These are phyloP conservation scores for Polytrichum formosum DNA, from an alignment of 225 moss, liverwort and hornwort species.

Conservation along the genomic window DNA sequence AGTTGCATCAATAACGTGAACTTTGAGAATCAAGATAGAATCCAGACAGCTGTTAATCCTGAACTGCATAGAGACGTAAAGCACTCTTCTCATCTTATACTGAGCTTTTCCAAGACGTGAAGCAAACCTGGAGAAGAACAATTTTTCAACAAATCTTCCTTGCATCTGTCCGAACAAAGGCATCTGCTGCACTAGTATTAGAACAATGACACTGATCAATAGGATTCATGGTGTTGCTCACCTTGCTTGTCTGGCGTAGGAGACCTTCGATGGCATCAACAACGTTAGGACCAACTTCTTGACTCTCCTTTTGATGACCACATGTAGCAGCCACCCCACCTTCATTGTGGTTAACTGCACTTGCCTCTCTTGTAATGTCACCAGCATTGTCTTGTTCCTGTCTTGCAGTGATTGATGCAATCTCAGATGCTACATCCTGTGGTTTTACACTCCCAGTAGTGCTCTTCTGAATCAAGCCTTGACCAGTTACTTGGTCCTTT, in stretches of 20 bases:
- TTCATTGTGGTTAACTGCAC: slow-evolving; percentile 15
- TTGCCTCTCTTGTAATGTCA: slow-evolving; percentile 15
- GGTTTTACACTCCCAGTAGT: slow-evolving; percentile 13
- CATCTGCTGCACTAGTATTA: no score
- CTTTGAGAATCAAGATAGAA: no score
- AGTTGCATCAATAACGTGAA: no score
- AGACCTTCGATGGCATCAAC: slow-evolving; percentile 95
- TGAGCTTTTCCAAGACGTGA: no score
- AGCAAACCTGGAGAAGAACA: no score
- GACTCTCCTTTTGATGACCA: slow-evolving; percentile 24
- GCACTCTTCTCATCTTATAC: no score
- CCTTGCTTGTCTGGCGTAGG: slow-evolving; percentile 86
- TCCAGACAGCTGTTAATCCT: no score
- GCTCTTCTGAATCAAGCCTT: background rate
- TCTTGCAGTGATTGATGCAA: slow-evolving; percentile 17
- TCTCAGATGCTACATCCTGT: slow-evolving; percentile 16
- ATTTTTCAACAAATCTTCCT: no score
- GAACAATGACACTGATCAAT: background rate
- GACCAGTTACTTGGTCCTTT: background rate
- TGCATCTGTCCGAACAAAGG: no score
- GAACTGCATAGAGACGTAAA: no score
- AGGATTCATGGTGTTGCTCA: slow-evolving; percentile 5
- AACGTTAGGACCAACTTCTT: slow-evolving; percentile 60
- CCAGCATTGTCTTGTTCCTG: slow-evolving; percentile 6
- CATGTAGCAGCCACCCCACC: slow-evolving; percentile 4